Conservation (phyloP, 805 yeast species). For the Teunomyces kruisii region DNA sequence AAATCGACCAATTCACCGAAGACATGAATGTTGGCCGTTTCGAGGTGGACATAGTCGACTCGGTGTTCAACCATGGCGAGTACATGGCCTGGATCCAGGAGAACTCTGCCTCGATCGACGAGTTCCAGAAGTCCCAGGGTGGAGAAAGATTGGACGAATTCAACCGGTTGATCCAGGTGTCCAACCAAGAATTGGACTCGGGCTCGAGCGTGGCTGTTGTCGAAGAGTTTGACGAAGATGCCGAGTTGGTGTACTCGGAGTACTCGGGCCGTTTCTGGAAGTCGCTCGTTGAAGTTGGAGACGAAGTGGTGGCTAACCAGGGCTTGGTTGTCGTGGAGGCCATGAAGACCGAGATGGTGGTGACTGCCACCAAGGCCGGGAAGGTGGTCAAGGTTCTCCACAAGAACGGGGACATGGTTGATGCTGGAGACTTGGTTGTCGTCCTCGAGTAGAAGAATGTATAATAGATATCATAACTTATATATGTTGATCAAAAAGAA, state of each 20-base stretch:
- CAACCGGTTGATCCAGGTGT: slow-evolving; percentile 74
- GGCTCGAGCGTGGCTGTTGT: slow-evolving; percentile 46
- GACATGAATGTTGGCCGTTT: slow-evolving; percentile 81
- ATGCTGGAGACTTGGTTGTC: slow-evolving; percentile 92
- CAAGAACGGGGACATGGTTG: slow-evolving; percentile 92
- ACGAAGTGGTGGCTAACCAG: slow-evolving; percentile 68
- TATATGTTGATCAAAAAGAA: too few relatives aligned
- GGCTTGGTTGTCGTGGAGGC: slow-evolving; percentile 91
- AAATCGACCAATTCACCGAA: slow-evolving; percentile 67
- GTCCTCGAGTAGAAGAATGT: slow-evolving; percentile 52
- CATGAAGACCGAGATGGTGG: slow-evolving; percentile 97
- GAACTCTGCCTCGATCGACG: slow-evolving; percentile 69
- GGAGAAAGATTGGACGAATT: slow-evolving; percentile 87
- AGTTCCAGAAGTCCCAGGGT: slow-evolving; percentile 63
- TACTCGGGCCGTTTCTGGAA: slow-evolving; percentile 98
- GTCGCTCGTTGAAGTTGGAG: slow-evolving; percentile 77
- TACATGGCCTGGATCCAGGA: slow-evolving; percentile 77
- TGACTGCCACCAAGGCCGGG: slow-evolving; percentile 68
- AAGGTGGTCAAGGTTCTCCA: slow-evolving; percentile 72
- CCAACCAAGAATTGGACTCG: slow-evolving; percentile 69
- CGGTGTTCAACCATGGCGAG: slow-evolving; percentile 78
- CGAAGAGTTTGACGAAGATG: slow-evolving; percentile 70
- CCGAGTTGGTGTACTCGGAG: slow-evolving; percentile 86
- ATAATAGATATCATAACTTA: too few relatives aligned
- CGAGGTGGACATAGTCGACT: slow-evolving; percentile 69